Evolutionary conservation across 768 basidiomycete genomes (phyloP), one percentile per base, ranked within the genome.

Genomic region (Leccinum imitatum): DNA sequence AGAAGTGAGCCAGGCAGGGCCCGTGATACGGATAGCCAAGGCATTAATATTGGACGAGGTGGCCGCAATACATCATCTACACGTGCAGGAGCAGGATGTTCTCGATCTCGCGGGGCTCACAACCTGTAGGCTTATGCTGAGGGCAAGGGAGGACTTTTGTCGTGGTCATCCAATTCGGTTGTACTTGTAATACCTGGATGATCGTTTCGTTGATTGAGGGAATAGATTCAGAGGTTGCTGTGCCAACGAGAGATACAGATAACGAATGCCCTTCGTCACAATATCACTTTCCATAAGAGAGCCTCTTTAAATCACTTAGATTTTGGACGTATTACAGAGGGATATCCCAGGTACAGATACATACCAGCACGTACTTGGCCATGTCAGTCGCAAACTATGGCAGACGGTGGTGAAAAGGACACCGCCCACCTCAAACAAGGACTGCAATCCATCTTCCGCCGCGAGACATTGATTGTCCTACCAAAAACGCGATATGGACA

Each of bases 371-470:
- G 48, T 23, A 14, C 14, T 39, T 30, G 25, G 33, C 17, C 10
- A 35, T 77, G 73, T 76, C 8, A 59, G 73, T 76, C 76, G 37
- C 70, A 75, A 69, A 71, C 81, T 88, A 90, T 90, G 84, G 85
- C 85, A 82, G 78, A 78, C 75, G 75, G 76, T 79, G 82, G 82
- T 81, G 30, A 60, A 56, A 65, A 53, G 50, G 44, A 78, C 83
- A 79, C 82, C 75, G 78, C 79, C 77, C 75, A 75, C 89, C 86
- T 90, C 89, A 90, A 90, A 90, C 88, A 74, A 83, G 82, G 85
- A 87, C 79, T 53, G 59, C 58, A 50, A n/a, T 71, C 64, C 51
- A 51, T 79, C 68, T 79, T 53, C 72, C 78, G 75, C 69, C 57
- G 60, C 55, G 66, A 72, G 67, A 61, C 63, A 59, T 44, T 54